Conservation (phyloP, 1,284 basidiomycete genomes). For the Chondrostereum purpureum region DNA sequence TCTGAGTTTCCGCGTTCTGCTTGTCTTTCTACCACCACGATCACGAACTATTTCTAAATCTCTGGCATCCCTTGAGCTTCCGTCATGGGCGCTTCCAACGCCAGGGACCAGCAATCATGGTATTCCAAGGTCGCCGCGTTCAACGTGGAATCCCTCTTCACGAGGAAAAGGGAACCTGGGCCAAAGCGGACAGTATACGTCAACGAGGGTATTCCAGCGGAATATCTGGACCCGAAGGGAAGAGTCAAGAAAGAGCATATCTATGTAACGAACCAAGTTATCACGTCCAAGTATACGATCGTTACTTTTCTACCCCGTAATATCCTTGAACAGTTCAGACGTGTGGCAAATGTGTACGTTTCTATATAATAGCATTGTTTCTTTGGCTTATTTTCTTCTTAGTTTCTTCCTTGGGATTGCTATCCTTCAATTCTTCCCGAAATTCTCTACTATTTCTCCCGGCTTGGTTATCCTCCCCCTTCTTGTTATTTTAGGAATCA, state of each 20-base stretch:
- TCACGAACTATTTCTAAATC: too few relatives aligned
- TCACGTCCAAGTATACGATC: conserved; percentile 90
- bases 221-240: conserved; percentile 69
- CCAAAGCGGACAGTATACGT: conserved; percentile 70
- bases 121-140: conserved; percentile 20
- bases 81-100: background rate
- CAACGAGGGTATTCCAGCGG: conserved; percentile 66
- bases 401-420: conserved; percentile 83
- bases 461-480: conserved; percentile 92
- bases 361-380: conserved; percentile 21
- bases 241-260: conserved; percentile 55
- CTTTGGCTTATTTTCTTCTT: conserved; percentile 4
- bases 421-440: conserved; percentile 90
- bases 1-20: background rate
- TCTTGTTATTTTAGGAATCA: conserved; percentile 81
- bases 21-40: too few relatives aligned
- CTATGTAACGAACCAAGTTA: conserved; percentile 81
- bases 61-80: background rate
- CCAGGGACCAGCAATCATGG: conserved; percentile 2
- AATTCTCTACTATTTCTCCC: conserved; percentile 92
- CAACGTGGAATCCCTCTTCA: conserved; percentile 67
- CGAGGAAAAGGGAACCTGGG: conserved; percentile 43
- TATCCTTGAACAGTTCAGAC: conserved; percentile 84
- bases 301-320: conserved; percentile 86
- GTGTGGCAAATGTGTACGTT: conserved; percentile 74